phyloP scores from a whole-genome alignment of 2,329 filamentous ascomycete genomes.

The Cladophialophora psammophila region DNA sequence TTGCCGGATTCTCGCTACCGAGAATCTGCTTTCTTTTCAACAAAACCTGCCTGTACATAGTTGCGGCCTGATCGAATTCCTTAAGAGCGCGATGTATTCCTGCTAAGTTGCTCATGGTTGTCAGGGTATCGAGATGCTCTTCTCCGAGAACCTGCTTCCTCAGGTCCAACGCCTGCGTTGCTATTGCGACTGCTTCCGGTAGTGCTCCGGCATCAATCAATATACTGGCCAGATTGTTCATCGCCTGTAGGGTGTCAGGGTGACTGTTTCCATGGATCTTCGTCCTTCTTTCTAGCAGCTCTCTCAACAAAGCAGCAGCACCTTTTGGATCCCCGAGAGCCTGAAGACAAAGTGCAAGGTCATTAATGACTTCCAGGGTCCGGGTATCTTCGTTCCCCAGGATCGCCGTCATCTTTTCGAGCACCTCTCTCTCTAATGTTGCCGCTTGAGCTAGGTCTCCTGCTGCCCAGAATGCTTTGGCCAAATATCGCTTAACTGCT shows the following conservation, averaged over 20 bases:
- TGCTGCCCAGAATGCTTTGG: no score
- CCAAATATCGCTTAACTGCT: no score
- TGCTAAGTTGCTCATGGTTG: not conserved
- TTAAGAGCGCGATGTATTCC: no score
- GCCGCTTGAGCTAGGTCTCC: no score
- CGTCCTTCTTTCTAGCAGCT: not conserved
- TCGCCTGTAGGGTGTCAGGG: not conserved
- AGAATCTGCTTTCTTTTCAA: not conserved
- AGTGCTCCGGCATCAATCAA: not conserved
- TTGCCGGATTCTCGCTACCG: not conserved
- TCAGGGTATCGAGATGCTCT: not conserved
- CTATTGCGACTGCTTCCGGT: not conserved
- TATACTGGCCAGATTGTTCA: not conserved
- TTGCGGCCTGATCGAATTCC: no score
- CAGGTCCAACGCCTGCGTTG: not conserved
- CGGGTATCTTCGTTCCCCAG: no score
- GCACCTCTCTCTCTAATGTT: no score
- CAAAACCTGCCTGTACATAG: not conserved
- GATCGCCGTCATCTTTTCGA: no score
- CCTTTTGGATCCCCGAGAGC: no score
- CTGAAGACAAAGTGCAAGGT: no score
- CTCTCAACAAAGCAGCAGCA: not conserved
- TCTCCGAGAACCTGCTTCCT: slow-evolving; percentile 3
- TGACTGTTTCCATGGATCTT: not conserved
- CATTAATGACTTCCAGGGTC: no score